Conservation (phyloP, 129 eudicot species). For the Oenanthe sinensis region DNA sequence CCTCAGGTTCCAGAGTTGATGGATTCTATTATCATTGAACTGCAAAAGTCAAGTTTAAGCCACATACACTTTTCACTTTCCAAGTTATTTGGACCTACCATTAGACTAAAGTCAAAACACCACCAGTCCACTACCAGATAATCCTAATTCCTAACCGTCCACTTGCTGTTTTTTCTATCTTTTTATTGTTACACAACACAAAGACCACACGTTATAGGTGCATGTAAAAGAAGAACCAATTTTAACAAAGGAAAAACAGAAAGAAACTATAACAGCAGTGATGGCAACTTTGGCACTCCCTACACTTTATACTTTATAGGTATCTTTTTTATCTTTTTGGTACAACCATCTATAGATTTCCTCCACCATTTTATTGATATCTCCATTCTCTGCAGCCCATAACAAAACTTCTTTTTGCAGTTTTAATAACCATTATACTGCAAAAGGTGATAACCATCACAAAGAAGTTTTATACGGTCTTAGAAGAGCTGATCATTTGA, state of each 20-base stretch:
- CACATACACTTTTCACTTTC: neutral
- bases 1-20: neutral
- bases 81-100: neutral
- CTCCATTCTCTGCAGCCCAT: neutral
- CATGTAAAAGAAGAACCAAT: neutral
- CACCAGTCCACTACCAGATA: constrained; percentile 5
- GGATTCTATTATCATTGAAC: neutral
- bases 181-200: neutral
- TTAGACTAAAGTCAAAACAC: neutral
- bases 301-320: neutral
- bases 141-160: constrained; percentile 3
- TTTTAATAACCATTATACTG: neutral
- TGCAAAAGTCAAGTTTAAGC: neutral
- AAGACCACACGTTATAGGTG: neutral
- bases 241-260: neutral
- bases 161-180: neutral
- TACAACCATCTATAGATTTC: neutral
- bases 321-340: neutral
- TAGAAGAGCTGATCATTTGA: neutral
- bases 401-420: neutral
- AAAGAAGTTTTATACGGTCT: neutral
- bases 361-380: neutral
- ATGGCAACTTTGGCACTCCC: neutral
- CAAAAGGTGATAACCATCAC: neutral
- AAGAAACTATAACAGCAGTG: neutral